Conservation (phyloP, 345 rosid genomes). For the Arabidopsis arenosa region DNA sequence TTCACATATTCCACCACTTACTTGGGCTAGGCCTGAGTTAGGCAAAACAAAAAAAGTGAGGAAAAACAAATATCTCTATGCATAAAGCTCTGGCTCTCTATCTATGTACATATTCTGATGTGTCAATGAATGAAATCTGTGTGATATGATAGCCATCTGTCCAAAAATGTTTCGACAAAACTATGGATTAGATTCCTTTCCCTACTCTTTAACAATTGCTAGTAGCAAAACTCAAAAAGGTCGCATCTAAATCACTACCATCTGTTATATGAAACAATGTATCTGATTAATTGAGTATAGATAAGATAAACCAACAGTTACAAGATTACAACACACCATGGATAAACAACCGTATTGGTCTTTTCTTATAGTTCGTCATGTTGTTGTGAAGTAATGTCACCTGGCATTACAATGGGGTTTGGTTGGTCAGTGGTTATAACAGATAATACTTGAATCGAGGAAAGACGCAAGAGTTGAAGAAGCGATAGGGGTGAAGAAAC, state of each 20-base stretch:
- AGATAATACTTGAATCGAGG: neutral
- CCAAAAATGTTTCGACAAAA: neutral
- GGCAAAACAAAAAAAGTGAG: neutral
- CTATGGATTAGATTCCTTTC: neutral
- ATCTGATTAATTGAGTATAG: neutral
- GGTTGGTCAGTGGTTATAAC: neutral
- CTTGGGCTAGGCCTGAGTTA: slow-evolving; percentile 27
- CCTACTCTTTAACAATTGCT: neutral
- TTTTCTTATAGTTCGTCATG: slow-evolving; percentile 41
- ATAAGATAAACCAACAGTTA: neutral
- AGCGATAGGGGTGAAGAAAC: slow-evolving; percentile 21
- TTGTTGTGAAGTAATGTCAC: slow-evolving; percentile 27
- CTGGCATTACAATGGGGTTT: slow-evolving; percentile 20
- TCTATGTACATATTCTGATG: neutral
- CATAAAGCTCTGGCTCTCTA: neutral
- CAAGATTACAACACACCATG: slow-evolving; percentile 13
- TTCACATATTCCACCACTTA: neutral
- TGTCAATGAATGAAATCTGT: neutral
- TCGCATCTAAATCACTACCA: slow-evolving; percentile 1
- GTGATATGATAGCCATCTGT: neutral
- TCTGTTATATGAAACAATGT: neutral
- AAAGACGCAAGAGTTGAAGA: neutral
- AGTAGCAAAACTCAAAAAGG: neutral
- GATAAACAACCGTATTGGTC: neutral
- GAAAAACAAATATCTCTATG: neutral